Conservation (phyloP, 352 stramenopile species). For the Globisporangium perplexum region DNA sequence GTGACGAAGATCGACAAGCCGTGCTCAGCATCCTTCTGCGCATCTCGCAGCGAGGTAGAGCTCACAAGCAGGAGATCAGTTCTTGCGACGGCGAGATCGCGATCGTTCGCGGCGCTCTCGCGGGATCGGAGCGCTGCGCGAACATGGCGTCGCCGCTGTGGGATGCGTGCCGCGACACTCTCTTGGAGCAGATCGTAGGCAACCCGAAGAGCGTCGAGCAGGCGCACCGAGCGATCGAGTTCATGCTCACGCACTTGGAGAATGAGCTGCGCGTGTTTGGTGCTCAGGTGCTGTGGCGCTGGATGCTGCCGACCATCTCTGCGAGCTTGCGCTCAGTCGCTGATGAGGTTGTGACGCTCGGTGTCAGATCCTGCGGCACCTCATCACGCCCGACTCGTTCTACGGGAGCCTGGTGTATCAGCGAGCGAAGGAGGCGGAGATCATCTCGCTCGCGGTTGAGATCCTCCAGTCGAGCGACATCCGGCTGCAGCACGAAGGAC, state of each 20-base stretch:
- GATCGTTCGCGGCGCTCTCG: slow-evolving; percentile 34
- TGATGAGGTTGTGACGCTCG: background rate
- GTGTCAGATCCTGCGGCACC: slow-evolving; percentile 42
- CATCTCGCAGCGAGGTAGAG: slow-evolving; percentile 33
- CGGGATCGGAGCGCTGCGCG: slow-evolving; percentile 4
- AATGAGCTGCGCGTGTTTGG: slow-evolving; percentile 39
- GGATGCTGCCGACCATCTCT: background rate
- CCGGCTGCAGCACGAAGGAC: slow-evolving; percentile 48
- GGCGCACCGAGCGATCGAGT: slow-evolving; percentile 25
- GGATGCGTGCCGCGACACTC: slow-evolving; percentile 27
- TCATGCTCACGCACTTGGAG: slow-evolving; percentile 34
- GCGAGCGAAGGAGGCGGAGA: slow-evolving; percentile 21
- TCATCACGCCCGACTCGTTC: slow-evolving; percentile 48
- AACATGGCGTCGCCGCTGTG: slow-evolving; percentile 17
- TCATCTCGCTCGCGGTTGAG: slow-evolving; percentile 28
- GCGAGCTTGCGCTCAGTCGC: background rate
- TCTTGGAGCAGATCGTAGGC: slow-evolving; percentile 57
- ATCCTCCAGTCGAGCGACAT: slow-evolving; percentile 31
- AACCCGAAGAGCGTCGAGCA: slow-evolving; percentile 25
- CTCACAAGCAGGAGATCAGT: slow-evolving; percentile 46
- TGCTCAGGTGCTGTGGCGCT: slow-evolving; percentile 26
- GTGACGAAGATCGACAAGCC: slow-evolving; percentile 17
- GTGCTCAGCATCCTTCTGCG: slow-evolving; percentile 33
- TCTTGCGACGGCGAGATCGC: slow-evolving; percentile 31
- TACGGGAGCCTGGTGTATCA: slow-evolving; percentile 37